Conservation (phyloP, 129 eudicot genomes). For the Flaveria robusta region DNA sequence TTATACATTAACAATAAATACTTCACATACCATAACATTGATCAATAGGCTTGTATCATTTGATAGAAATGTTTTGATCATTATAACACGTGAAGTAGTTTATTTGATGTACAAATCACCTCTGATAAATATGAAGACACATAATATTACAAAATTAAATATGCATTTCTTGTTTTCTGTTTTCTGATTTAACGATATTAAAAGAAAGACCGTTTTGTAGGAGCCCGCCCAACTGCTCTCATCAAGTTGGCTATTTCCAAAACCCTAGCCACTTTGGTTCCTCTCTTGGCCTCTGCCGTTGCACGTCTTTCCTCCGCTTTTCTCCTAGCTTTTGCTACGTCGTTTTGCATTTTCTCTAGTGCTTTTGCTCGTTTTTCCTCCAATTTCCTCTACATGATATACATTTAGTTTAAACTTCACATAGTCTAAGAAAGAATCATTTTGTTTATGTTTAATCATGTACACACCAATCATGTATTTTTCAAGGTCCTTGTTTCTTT, state of each 20-base stretch:
- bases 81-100: neutral
- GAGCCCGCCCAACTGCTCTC: conserved; percentile 83
- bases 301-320: conserved; percentile 96
- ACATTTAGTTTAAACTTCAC: neutral
- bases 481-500: no score
- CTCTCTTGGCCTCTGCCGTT: conserved; percentile 88
- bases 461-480: no score
- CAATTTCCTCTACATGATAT: conserved; percentile 59
- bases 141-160: neutral
- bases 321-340: conserved; percentile 82
- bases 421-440: neutral
- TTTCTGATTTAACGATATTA: conserved; percentile 13
- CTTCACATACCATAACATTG: neutral
- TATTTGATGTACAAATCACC: conserved; percentile 5
- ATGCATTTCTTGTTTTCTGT: neutral
- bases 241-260: conserved; percentile 82
- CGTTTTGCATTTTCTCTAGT: conserved; percentile 85
- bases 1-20: neutral
- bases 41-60: neutral
- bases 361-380: conserved; percentile 98
- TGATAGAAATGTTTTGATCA: neutral
- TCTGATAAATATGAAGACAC: neutral
- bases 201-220: conserved; percentile 77
- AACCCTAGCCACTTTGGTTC: conserved; percentile 82
- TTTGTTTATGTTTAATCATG: no score